phyloP scores from a whole-genome alignment of 2,329 filamentous ascomycete species.

The Aureobasidium pullulans region DNA sequence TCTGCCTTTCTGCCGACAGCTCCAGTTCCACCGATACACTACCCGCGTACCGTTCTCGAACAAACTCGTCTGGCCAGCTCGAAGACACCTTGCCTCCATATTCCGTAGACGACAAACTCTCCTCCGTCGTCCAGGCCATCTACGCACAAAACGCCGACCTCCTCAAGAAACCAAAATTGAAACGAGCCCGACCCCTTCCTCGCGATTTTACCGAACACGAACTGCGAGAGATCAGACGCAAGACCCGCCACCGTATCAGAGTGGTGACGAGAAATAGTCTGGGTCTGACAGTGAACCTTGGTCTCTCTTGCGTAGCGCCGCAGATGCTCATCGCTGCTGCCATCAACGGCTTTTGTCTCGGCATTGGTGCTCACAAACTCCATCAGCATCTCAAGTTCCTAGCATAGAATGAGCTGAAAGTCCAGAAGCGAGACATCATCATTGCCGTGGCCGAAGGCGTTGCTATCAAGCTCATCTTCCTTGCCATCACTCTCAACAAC shows the following conservation, averaged over 20 bases:
- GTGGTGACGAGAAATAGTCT: conserved; percentile 2
- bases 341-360: conserved; percentile 7
- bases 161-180: conserved; percentile 1
- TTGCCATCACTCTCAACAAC: conserved; percentile 6
- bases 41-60: neutral
- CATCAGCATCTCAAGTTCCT: conserved; percentile 1
- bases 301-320: conserved; percentile 4
- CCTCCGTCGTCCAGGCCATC: neutral
- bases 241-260: conserved; percentile 5
- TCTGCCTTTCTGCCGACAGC: neutral
- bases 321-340: conserved; percentile 11
- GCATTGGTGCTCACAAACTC: neutral
- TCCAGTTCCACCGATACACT: neutral
- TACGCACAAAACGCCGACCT: neutral
- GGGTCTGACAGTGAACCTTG: neutral
- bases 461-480: neutral
- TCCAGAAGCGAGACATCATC: neutral
- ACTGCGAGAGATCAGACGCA: conserved; percentile 1
- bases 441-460: conserved; percentile 2
- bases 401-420: conserved; percentile 1
- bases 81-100: neutral
- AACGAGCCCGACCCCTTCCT: neutral
- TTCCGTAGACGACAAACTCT: neutral
- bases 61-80: neutral
- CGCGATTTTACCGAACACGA: neutral